These are phyloP conservation scores for Chionographis japonica DNA, from an alignment of 106 monocot species.

Conservation along the genomic window DNA sequence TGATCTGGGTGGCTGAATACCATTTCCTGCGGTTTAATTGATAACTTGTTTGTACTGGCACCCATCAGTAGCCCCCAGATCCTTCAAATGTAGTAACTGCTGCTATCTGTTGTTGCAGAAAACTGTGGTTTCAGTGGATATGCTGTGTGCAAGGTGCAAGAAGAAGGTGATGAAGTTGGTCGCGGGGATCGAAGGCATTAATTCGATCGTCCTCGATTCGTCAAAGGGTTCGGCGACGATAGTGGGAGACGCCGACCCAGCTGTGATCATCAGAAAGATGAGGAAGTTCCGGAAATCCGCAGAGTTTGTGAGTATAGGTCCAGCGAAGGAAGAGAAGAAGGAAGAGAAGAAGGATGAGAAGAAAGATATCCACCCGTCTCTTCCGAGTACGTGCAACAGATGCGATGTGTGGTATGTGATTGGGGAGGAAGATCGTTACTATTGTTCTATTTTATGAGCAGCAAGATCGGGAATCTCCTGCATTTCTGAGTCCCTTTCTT, in stretches of 20 bases:
- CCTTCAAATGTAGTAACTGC: neutral
- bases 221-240: slow-evolving; percentile 18
- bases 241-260: slow-evolving; percentile 23
- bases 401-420: slow-evolving; percentile 26
- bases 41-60: neutral
- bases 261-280: slow-evolving; percentile 14
- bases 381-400: slow-evolving; percentile 9
- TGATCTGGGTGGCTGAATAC: too few species aligned
- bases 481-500: too few species aligned
- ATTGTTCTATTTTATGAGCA: slow-evolving; percentile 3
- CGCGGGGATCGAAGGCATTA: slow-evolving; percentile 20
- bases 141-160: slow-evolving; percentile 17
- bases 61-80: too few species aligned
- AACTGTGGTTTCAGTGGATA: slow-evolving; percentile 10
- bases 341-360: slow-evolving; percentile 17
- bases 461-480: neutral
- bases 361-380: neutral
- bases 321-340: slow-evolving; percentile 27
- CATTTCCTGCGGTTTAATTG: neutral
- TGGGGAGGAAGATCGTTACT: slow-evolving; percentile 6
- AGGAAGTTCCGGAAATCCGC: slow-evolving; percentile 23
- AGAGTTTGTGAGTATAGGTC: slow-evolving; percentile 20
- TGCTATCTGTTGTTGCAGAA: slow-evolving; percentile 10
- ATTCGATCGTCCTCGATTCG: slow-evolving; percentile 23
- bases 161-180: slow-evolving; percentile 29